phyloP scores from a whole-genome alignment of 805 yeast genomes.

The Scheffersomyces spartinae region DNA sequence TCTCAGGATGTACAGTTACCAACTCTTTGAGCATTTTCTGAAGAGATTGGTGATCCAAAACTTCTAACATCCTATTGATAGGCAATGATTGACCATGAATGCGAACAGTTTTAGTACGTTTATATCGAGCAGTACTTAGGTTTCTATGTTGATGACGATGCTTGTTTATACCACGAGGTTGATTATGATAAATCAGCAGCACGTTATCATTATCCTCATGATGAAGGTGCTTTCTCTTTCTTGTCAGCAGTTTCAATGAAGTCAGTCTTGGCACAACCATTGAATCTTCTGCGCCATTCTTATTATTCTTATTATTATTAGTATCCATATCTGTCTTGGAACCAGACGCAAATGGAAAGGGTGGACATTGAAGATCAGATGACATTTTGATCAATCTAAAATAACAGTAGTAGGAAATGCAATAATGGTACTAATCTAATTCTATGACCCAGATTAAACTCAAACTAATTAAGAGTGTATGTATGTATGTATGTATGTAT shows the following conservation, averaged over 20 bases:
- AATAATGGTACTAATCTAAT: too few species aligned
- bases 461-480: too few species aligned
- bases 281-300: slow-evolving; percentile 6
- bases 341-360: too few species aligned
- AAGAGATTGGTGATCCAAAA: slow-evolving; percentile 47
- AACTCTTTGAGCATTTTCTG: slow-evolving; percentile 41
- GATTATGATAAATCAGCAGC: not conserved
- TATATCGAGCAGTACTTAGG: too few species aligned
- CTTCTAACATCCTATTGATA: slow-evolving; percentile 52
- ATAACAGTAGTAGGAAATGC: too few species aligned
- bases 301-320: too few species aligned
- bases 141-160: too few species aligned
- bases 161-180: slow-evolving; percentile 3
- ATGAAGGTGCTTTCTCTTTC: slow-evolving; percentile 2
- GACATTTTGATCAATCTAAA: too few species aligned
- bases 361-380: too few species aligned
- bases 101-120: slow-evolving; percentile 28
- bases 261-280: slow-evolving; percentile 1
- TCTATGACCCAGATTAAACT: too few species aligned
- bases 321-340: too few species aligned
- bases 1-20: slow-evolving; percentile 51
- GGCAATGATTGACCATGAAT: slow-evolving; percentile 53
- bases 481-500: too few species aligned
- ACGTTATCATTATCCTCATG: slow-evolving; percentile 3
- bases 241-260: slow-evolving; percentile 2